Evolutionary conservation across 768 basidiomycete species (phyloP).

Genomic region (Leccinum broughii): DNA sequence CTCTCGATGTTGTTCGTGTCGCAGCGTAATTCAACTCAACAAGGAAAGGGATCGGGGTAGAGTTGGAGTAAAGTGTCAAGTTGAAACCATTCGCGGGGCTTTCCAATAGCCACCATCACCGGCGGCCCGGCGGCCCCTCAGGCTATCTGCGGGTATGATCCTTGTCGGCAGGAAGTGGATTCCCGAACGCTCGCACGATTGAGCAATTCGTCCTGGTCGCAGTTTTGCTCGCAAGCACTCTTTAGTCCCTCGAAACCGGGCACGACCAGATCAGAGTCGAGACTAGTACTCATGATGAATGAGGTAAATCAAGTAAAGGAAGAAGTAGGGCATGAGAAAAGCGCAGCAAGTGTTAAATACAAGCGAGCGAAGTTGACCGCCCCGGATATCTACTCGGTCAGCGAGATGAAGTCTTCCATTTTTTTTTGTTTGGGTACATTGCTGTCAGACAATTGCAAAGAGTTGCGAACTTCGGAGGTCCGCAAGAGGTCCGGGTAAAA

Average conservation of each 20-base stretch:
- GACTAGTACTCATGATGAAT: not conserved
- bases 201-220: not conserved
- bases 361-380: not conserved
- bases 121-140: no score
- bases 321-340: not conserved
- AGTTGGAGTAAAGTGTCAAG: no score
- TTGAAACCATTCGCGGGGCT: no score
- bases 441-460: not conserved
- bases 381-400: not conserved
- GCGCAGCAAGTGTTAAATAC: not conserved
- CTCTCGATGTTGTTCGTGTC: not conserved
- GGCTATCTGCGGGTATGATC: not conserved
- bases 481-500: not conserved
- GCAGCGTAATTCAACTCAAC: not conserved
- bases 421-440: not conserved
- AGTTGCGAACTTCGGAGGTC: not conserved
- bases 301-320: not conserved
- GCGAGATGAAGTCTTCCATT: not conserved
- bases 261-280: not conserved
- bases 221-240: not conserved
- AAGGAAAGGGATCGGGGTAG: no score
- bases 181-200: not conserved
- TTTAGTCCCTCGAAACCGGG: not conserved
- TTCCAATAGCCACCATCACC: no score
- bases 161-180: not conserved